A percentile compares a stretch with the other conserved stretches of the same genome.
Evolutionary conservation across 805 yeast genomes (phyloP).

Genomic region (Suhomyces prunicola): DNA sequence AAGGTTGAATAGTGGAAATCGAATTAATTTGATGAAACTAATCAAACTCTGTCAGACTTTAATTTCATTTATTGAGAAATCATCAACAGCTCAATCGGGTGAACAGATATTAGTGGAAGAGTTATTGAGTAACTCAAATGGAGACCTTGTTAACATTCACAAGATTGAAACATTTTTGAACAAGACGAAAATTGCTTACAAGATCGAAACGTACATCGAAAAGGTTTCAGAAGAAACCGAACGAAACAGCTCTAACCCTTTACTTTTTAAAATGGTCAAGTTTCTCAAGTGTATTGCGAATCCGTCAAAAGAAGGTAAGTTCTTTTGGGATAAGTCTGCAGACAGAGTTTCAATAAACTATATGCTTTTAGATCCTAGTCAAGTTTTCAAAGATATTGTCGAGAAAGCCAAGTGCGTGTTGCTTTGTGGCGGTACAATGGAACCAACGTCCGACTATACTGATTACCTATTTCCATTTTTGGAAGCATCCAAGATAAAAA

Average conservation of each 20-base stretch:
- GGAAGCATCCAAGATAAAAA: constrained; percentile 36
- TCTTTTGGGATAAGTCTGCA: constrained; percentile 54
- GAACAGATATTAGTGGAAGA: constrained; percentile 47
- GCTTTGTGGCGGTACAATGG: constrained; percentile 95
- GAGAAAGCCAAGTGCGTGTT: constrained; percentile 66
- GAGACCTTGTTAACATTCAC: constrained; percentile 69
- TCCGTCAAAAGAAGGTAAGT: constrained; percentile 76
- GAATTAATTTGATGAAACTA: constrained; percentile 65
- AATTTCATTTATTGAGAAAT: constrained; percentile 41
- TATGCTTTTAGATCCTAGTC: constrained; percentile 76
- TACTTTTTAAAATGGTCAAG: constrained; percentile 61
- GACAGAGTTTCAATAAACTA: constrained; percentile 50
- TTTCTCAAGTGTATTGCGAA: constrained; percentile 66
- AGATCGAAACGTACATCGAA: constrained; percentile 70
- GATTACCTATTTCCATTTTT: constrained; percentile 63
- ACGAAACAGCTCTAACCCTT: constrained; percentile 42
- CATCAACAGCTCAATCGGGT: constrained; percentile 47
- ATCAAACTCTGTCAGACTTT: constrained; percentile 54
- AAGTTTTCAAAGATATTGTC: constrained; percentile 61
- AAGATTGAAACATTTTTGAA: constrained; percentile 61
- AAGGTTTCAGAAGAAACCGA: constrained; percentile 9
- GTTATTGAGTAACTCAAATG: constrained; percentile 57
- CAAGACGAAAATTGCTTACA: constrained; percentile 75
- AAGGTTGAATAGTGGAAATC: constrained; percentile 66
- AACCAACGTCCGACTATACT: constrained; percentile 72